Evolutionary conservation across 768 basidiomycete species (phyloP).

Genomic region (Lyophyllum shimeji): DNA sequence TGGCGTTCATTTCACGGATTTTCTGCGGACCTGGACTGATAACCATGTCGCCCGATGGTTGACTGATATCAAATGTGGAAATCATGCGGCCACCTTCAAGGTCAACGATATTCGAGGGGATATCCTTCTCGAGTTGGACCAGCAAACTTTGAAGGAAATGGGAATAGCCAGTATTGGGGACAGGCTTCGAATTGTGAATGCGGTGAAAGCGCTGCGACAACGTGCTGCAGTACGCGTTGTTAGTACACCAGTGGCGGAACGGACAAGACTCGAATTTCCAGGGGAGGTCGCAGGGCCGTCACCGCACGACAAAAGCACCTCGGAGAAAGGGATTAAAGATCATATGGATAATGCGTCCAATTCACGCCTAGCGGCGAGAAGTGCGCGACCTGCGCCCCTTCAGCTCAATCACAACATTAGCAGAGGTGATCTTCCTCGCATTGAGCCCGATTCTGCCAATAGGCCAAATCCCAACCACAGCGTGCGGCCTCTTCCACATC

Average conservation of each 20-base stretch:
- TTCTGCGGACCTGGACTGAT: conserved; percentile 72
- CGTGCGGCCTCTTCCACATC: conserved; percentile 52
- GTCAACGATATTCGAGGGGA: conserved; percentile 91
- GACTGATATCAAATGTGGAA: conserved; percentile 68
- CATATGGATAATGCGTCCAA: conserved; percentile 26
- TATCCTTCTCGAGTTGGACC: conserved; percentile 89
- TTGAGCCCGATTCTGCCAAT: conserved; percentile 64
- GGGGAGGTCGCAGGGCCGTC: conserved; percentile 1
- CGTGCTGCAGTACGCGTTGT: conserved; percentile 38
- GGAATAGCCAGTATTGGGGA: conserved; percentile 89
- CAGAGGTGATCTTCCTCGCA: conserved; percentile 66
- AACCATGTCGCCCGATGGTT: conserved; percentile 77
- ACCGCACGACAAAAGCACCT: not conserved
- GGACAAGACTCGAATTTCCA: conserved; percentile 11
- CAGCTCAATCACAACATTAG: conserved; percentile 57
- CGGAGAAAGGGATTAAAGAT: conserved; percentile 10
- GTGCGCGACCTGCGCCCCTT: conserved; percentile 77
- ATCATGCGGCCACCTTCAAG: conserved; percentile 68
- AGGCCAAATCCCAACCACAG: conserved; percentile 27
- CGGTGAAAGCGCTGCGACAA: conserved; percentile 75
- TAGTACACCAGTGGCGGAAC: conserved; percentile 17
- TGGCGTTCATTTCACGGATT: conserved; percentile 60
- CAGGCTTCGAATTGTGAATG: conserved; percentile 81
- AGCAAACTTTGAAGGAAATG: conserved; percentile 86
- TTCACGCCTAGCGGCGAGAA: conserved; percentile 37